Evolutionary conservation across 495 filamentous ascomycete species (phyloP).

Genomic region (Aspergillus funiculosus): DNA sequence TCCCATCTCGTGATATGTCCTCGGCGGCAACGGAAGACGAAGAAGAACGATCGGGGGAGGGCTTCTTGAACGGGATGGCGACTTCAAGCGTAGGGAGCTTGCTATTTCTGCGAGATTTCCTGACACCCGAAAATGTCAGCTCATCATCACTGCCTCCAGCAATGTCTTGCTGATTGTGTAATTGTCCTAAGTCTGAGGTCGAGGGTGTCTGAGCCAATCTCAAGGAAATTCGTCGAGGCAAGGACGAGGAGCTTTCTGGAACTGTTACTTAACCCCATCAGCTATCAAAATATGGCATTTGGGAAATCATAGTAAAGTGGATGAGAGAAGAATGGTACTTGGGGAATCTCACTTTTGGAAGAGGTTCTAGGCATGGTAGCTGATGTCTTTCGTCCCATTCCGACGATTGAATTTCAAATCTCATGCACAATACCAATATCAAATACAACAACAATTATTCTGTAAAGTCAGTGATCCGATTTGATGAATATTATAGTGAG

Average conservation of each 20-base stretch:
- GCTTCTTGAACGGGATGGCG: constrained; percentile 34
- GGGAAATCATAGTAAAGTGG: no score
- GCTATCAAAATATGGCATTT: no score
- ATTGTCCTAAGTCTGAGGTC: constrained; percentile 7
- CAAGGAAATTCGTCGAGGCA: constrained; percentile 22
- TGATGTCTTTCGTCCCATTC: constrained; percentile 16
- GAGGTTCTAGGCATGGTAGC: constrained; percentile 2
- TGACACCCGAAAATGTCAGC: not conserved
- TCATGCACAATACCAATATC: no score
- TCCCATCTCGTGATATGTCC: constrained; percentile 37
- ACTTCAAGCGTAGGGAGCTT: constrained; percentile 26
- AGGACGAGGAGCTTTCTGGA: constrained; percentile 7
- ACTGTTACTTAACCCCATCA: no score
- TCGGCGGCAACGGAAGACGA: constrained; percentile 31
- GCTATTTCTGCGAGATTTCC: not conserved
- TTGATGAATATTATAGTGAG: not conserved
- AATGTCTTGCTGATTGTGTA: constrained; percentile 4
- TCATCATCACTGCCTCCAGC: not conserved
- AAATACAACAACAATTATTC: no score
- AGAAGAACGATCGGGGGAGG: constrained; percentile 22
- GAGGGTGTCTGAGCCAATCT: constrained; percentile 24
- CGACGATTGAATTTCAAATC: no score
- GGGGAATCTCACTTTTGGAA: constrained; percentile 12
- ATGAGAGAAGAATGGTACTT: no score
- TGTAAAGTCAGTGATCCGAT: not conserved